Conservation (phyloP, 2,329 filamentous ascomycete genomes). For the Cercospora canescens region DNA sequence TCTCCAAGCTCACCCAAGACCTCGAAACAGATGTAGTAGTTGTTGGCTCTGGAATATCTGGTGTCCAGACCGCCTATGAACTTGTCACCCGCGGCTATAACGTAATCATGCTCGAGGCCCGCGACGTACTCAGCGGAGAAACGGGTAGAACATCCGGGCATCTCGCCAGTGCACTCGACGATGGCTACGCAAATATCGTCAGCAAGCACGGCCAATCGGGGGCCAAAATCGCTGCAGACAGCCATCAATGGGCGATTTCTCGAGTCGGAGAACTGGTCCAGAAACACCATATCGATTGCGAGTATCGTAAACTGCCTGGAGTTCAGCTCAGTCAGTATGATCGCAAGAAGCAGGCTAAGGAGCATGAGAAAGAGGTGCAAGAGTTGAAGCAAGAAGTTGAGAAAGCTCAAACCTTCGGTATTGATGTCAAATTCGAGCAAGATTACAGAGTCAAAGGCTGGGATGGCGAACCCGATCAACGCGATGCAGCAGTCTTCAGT, state of each 20-base stretch:
- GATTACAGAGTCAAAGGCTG: conserved; percentile 53
- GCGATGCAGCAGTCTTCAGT: conserved; percentile 50
- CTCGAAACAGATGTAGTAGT: conserved; percentile 52
- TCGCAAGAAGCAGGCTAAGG: conserved; percentile 36
- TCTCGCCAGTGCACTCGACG: conserved; percentile 56
- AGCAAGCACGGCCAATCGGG: conserved; percentile 55
- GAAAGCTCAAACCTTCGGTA: conserved; percentile 45
- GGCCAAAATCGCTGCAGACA: conserved; percentile 53
- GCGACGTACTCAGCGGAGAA: conserved; percentile 57
- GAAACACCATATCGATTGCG: conserved; percentile 56
- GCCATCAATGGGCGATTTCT: conserved; percentile 56
- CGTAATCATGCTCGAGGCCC: conserved; percentile 56
- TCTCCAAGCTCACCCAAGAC: conserved; percentile 45
- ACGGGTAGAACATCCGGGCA: conserved; percentile 57
- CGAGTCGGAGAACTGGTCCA: conserved; percentile 52
- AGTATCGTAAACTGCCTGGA: conserved; percentile 53
- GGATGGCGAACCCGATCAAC: conserved; percentile 53
- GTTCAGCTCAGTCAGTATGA: conserved; percentile 55
- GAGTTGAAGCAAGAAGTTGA: conserved; percentile 49
- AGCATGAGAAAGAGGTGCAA: conserved; percentile 49
- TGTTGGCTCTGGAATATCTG: conserved; percentile 56
- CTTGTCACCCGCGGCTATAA: conserved; percentile 52
- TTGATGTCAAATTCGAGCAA: conserved; percentile 46
- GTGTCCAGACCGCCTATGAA: conserved; percentile 55
- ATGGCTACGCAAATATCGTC: conserved; percentile 53